Percentiles rank a stretch among this genome's conserved stretches.
Evolutionary conservation across 371 early-diverging fungal genomes (phyloP).

Genomic region (Amoeboaphelidium occidentale): DNA sequence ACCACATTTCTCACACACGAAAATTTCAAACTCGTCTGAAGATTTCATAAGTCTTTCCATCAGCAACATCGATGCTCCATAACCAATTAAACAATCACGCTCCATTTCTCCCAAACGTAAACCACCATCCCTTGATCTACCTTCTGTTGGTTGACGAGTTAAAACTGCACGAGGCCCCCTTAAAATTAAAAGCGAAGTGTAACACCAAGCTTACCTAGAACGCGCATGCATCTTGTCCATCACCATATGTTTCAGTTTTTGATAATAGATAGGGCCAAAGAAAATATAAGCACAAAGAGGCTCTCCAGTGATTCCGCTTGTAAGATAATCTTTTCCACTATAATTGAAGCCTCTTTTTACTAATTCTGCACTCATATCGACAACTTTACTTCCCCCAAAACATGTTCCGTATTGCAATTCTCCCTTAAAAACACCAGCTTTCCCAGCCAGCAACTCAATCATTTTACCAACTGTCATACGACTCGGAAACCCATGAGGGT

Average conservation of each 20-base stretch:
- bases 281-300: conserved; percentile 85
- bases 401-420: conserved; percentile 88
- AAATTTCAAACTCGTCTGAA: conserved; percentile 79
- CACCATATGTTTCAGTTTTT: conserved; percentile 98
- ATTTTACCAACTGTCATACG: conserved; percentile 99
- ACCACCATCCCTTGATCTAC: conserved; percentile 94
- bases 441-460: conserved; percentile 94
- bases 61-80: conserved; percentile 81
- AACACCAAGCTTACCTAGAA: conserved; percentile 29
- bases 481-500: conserved; percentile 99
- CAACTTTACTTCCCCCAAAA: conserved; percentile 86
- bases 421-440: conserved; percentile 89
- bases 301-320: conserved; percentile 81
- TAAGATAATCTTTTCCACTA: conserved; percentile 96
- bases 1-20: conserved; percentile 79
- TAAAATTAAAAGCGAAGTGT: not conserved
- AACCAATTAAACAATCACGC: conserved; percentile 91
- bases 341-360: conserved; percentile 89
- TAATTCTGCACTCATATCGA: conserved; percentile 82
- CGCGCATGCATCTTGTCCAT: conserved; percentile 99
- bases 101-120: conserved; percentile 98
- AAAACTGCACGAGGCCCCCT: conserved; percentile 82
- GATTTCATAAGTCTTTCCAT: conserved; percentile 87
- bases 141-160: conserved; percentile 97
- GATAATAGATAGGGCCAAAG: conserved; percentile 96